Conservation (phyloP, 495 filamentous ascomycete species). For the Hypoxylon perforatum region DNA sequence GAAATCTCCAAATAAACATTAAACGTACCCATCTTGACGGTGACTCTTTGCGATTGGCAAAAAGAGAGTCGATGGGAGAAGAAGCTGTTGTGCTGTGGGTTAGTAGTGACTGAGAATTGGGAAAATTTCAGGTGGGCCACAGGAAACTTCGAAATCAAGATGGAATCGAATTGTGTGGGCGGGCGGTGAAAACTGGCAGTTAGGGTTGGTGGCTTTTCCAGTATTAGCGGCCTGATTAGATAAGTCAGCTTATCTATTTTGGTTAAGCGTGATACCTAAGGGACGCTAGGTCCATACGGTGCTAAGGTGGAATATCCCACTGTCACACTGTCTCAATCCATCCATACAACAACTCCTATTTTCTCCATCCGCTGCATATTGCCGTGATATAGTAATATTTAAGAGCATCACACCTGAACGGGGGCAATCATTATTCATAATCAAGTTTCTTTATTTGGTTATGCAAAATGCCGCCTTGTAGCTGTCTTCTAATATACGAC, state of each 20-base stretch:
- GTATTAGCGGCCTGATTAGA: neutral
- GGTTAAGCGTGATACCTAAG: no score
- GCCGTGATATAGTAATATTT: neutral
- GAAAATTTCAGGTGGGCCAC: conserved; percentile 30
- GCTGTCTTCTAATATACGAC: neutral
- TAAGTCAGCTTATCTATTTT: neutral
- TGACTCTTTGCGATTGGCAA: conserved; percentile 51
- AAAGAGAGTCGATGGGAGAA: conserved; percentile 52
- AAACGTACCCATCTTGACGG: conserved; percentile 65
- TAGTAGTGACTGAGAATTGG: conserved; percentile 39
- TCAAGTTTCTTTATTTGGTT: conserved; percentile 6
- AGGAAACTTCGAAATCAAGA: conserved; percentile 38
- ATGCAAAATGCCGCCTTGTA: conserved; percentile 9
- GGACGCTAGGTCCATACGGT: neutral
- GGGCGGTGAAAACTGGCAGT: conserved; percentile 55
- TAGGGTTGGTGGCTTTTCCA: conserved; percentile 29
- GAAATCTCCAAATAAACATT: conserved; percentile 47
- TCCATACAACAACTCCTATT: neutral
- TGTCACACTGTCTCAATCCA: neutral
- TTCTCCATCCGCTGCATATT: no score
- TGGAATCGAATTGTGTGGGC: conserved; percentile 47
- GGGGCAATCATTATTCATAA: neutral
- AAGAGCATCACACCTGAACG: neutral
- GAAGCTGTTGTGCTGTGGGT: conserved; percentile 51
- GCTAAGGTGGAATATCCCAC: neutral